Evolutionary conservation across 2,329 filamentous ascomycete species (phyloP), one percentile per base, ranked within the genome.

Genomic region (Curvularia hawaiiensis): DNA sequence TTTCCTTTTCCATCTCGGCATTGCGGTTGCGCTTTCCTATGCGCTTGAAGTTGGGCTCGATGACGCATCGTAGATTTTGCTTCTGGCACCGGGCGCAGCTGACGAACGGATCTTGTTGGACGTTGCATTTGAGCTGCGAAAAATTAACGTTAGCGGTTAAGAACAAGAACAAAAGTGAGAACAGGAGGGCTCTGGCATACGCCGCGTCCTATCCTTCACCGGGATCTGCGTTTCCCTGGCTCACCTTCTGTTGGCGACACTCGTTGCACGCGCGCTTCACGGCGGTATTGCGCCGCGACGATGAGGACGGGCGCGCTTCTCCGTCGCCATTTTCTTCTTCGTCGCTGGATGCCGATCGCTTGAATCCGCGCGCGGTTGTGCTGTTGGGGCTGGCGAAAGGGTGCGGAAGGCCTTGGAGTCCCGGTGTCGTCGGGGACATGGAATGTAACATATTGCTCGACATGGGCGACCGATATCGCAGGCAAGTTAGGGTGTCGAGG

Each of bases 31-130:
- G 85, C 80, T 95, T 95, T 62, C 90, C 89, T 18, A 93, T 82
- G 66, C 90, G 88, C 82, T 92, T 93, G 79, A 94, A 94, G 76
- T 92, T 92, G 69, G 89, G 90, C 76, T 94, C 90, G 76, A 95
- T 94, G 76, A 91, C 91, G 82, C 91, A 95, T 60, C 88, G 85
- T 60, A 94, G 87, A 77, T 90, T 90, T 71, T 93, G 85, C 68
- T 91, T 90, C 73, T 85, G 85, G 79, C 91, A 95, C 55, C 91
- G 84, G 52, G 88, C 88, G 79, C 91, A 95, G 68, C 86, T 86
- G 68, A 87, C 85, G 75, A 92, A 93, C 18, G 90, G 90, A 28
- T 91, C 90, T 77, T 92, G 90, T 66, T 90, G 82, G 66, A 94
- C 90, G 80, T 94, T 90, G 83, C 91, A 95, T 71, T 90, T 89